Evolutionary conservation across 805 yeast genomes (phyloP), one percentile per base, ranked within the genome.

Genomic region (Candida chilensis): DNA sequence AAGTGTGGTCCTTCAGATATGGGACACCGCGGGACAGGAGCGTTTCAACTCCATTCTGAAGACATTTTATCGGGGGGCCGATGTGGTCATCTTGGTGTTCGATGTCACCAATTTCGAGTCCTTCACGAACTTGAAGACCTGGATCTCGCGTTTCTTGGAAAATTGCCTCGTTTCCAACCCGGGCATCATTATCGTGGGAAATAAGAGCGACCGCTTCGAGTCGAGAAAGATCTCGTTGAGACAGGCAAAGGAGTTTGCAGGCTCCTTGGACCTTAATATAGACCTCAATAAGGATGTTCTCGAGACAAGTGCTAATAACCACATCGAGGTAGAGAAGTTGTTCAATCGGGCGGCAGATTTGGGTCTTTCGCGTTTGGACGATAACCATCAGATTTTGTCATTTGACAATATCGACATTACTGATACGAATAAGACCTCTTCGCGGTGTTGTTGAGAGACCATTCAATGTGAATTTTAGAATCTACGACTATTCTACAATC

Each of bases 1-100:
- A 24, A 38, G 39, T 20, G 63, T 64, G 14, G 54, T 54, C 29
- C 52, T 77, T 22, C 85, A 77, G 47, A 65, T 77, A 7, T 77
- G 74, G 66, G 69, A 63, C 40, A 63, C 69, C 7, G 68, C 69
- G 1, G 68, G 69, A 10, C 69, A 63, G 42, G 69, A 63, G 38
- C 41, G 69, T 28, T 63, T 61, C 45, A 60, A 62, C 35, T 64
- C 72, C 31, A 66, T 70, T 18, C 59, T 70, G 8, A 67, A 64
- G 42, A 71, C 76, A 4, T 73, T 72, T 39, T 73, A 72, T 46
- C 49, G 80, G 24, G 80, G 80, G 6, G 62, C 78, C 0, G 78
- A 73, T 40, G 68, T 71, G 13, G 74, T 65, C 4, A 56, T 73
- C 5, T 41, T 73, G 26, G 72, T 71, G 13, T 72, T 69, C 41